Evolutionary conservation across 169 alveolate species (phyloP).

Genomic region (Eimeria necatrix): DNA sequence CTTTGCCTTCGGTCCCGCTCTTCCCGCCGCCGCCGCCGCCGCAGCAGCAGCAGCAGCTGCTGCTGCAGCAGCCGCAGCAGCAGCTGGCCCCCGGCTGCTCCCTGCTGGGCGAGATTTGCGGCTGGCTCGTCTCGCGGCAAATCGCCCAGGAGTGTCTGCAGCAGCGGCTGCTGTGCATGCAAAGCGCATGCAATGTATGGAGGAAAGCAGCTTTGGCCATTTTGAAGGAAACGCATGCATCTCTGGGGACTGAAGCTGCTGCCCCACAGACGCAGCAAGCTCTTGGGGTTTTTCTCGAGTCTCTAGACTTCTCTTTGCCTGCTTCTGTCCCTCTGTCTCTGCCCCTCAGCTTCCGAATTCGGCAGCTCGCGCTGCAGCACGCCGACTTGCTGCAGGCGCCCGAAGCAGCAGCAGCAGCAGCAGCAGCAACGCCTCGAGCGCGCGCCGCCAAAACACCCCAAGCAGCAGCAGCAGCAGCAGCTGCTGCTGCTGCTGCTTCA

Average conservation of each 20-base stretch:
- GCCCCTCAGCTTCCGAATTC: not conserved
- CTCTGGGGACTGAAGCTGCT: conserved; percentile 50
- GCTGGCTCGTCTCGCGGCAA: conserved; percentile 82
- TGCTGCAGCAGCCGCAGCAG: conserved; percentile 8
- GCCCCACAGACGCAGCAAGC: conserved; percentile 49
- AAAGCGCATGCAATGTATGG: conserved; percentile 80
- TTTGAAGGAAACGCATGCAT: conserved; percentile 64
- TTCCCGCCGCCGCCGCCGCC: conserved; percentile 61
- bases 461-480: conserved; percentile 6
- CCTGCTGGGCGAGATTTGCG: conserved; percentile 54
- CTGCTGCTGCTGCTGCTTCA: not conserved
- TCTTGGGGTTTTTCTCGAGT: conserved; percentile 65
- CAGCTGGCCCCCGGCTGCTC: conserved; percentile 16
- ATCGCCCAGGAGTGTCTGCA: conserved; percentile 78
- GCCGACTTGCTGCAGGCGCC: conserved; percentile 64
- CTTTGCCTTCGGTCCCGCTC: conserved; percentile 45
- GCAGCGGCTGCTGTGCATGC: conserved; percentile 79
- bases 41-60: conserved; percentile 68
- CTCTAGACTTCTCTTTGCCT: conserved; percentile 47
- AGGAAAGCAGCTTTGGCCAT: conserved; percentile 69
- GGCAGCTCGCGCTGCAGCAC: conserved; percentile 73
- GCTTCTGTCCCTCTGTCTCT: conserved; percentile 19
- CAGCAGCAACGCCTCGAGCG: not conserved
- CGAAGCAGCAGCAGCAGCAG: not conserved
- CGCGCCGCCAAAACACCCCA: conserved; percentile 4